phyloP scores from a whole-genome alignment of 176 grass and related monocot genomes.

The Bromus sterilis region DNA sequence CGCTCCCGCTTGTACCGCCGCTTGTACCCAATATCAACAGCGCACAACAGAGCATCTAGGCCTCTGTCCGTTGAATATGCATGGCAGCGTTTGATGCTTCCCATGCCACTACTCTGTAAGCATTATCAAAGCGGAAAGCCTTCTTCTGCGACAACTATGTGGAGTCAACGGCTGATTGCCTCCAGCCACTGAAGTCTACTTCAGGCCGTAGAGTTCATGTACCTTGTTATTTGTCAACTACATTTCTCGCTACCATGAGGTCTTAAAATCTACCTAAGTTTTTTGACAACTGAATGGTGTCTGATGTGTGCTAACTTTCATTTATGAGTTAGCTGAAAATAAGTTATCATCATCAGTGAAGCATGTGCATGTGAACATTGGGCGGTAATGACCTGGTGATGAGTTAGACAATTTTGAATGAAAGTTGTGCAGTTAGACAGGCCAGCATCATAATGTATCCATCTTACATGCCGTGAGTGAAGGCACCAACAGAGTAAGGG shows the following conservation, averaged over 20 bases:
- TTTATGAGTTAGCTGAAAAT: neutral
- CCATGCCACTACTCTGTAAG: neutral
- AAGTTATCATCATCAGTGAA: neutral
- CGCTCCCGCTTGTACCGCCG: too few species aligned
- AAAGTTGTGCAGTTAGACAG: neutral
- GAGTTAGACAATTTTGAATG: neutral
- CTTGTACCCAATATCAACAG: too few species aligned
- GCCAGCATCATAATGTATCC: neutral
- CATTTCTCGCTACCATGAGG: neutral
- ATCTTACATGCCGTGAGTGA: neutral
- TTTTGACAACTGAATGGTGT: slow-evolving; percentile 9
- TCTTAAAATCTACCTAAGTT: neutral
- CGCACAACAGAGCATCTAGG: too few species aligned
- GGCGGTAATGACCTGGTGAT: neutral
- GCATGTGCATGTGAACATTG: slow-evolving; percentile 2
- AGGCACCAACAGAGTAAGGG: neutral
- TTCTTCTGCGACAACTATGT: neutral
- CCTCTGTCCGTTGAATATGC: neutral
- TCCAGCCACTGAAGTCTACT: too few species aligned
- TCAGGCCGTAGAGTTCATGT: neutral
- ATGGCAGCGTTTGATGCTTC: neutral
- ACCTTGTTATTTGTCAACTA: slow-evolving; percentile 2
- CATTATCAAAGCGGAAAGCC: neutral
- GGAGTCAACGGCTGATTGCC: too few species aligned
- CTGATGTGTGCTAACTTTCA: neutral